Evolutionary conservation across 2,329 filamentous ascomycete genomes (phyloP), one percentile per base, ranked within the genome.

Genomic region (Hymenoscyphus linearis): DNA sequence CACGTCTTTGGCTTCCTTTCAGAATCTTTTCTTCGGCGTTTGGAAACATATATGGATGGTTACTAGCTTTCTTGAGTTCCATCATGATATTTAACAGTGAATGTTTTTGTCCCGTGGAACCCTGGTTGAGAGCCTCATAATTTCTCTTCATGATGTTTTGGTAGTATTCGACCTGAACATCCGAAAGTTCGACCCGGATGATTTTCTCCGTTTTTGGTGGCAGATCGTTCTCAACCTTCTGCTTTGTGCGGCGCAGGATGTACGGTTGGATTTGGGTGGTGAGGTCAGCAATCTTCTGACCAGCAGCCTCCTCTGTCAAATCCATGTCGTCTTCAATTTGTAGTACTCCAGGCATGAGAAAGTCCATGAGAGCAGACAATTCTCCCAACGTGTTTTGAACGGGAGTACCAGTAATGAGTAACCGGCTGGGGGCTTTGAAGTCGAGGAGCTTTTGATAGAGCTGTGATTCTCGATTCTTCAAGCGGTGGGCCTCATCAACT

Each of bases 131-230:
- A 2, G 93, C 95, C 34, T 92, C 87, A 71, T 99, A 99, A 73
- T 99, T 99, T 70, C 93, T 88, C 0, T 95, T 98, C 26, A 99
- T 81, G 62, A 99, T 98, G 72, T 98, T 98, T 77, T 98, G 98
- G 80, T 99, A 99, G 75, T 97, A 98, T 66, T 99, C 93, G 10
- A 98, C 80, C 73, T 99, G 95, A 31, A 98, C 88, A 75, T 99
- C 95, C 0, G 95, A 96, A 57, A 99, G 81, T 75, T 98, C 95
- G 47, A 99, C 95, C 60, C 96, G 91, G 73, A 99, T 96, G 67
- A 99, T 99, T 79, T 98, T 99, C 74, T 99, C 95, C 0, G 91
- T 96, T 79, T 99, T 99, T 0, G 93, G 92, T 13, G 95, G 95
- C 27, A 99, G 79, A 68, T 99, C 95, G 25, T 93, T 96, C 74